phyloP scores from a whole-genome alignment of 441 rosid genomes.

The Manihot esculenta region DNA sequence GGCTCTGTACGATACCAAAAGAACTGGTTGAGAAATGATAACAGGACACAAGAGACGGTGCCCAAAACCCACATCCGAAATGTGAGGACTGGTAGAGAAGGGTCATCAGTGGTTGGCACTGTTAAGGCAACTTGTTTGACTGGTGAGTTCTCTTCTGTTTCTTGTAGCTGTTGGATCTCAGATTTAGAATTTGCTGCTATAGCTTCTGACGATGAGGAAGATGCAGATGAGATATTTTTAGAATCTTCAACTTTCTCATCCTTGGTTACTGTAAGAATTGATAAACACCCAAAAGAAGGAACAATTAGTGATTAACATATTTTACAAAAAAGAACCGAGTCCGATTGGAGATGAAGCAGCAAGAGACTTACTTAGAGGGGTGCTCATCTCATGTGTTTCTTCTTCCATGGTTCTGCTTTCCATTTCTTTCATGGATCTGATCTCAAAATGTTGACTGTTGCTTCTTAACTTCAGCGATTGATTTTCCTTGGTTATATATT shows the following conservation, averaged over 20 bases:
- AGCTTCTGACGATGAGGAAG: conserved; percentile 34
- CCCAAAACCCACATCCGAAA: conserved; percentile 95
- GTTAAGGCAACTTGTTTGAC: conserved; percentile 84
- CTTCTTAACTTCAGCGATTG: background rate
- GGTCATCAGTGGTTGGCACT: conserved; percentile 74
- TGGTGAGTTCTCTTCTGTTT: conserved; percentile 71
- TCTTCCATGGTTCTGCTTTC: conserved; percentile 27
- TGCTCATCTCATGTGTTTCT: conserved; percentile 27
- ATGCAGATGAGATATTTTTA: conserved; percentile 22
- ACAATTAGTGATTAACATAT: background rate
- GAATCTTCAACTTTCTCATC: conserved; percentile 22
- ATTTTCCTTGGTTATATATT: background rate
- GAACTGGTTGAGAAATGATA: conserved; percentile 90
- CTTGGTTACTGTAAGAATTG: conserved; percentile 30
- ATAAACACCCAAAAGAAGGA: background rate
- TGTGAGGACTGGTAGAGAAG: conserved; percentile 74
- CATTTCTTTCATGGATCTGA: background rate
- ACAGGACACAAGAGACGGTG: conserved; percentile 56
- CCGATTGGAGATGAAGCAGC: background rate
- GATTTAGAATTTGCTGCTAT: conserved; percentile 17
- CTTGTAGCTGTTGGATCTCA: conserved; percentile 23
- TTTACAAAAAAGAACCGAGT: background rate
- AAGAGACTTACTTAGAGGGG: conserved; percentile 39
- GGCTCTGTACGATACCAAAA: conserved; percentile 96
- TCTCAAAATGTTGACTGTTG: no score